These are phyloP conservation scores for Xylariales sp. DNA, from an alignment of 2,329 filamentous ascomycete species.

Conservation along the genomic window DNA sequence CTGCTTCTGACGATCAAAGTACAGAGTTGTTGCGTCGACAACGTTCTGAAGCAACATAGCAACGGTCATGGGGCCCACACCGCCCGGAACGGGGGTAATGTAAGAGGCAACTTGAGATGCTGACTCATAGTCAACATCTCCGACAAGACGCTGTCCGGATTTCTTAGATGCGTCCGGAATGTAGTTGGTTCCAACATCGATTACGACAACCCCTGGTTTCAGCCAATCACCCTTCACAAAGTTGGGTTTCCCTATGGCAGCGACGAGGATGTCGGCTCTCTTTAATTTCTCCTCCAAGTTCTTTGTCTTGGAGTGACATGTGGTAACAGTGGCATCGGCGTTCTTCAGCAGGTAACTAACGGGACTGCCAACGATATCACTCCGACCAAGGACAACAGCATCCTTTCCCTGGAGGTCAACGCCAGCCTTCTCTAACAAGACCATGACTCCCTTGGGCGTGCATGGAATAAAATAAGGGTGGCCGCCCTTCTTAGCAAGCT, in stretches of 20 bases:
- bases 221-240: slow-evolving; percentile 97
- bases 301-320: slow-evolving; percentile 91
- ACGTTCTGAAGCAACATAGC: slow-evolving; percentile 98
- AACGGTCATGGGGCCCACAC: slow-evolving; percentile 98
- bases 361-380: slow-evolving; percentile 96
- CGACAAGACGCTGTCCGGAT: slow-evolving; percentile 90
- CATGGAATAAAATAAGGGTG: slow-evolving; percentile 91
- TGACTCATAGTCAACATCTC: slow-evolving; percentile 92
- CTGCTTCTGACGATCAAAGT: slow-evolving; percentile 85
- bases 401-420: slow-evolving; percentile 89
- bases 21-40: slow-evolving; percentile 82
- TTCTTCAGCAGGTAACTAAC: slow-evolving; percentile 96
- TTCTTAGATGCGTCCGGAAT: slow-evolving; percentile 90
- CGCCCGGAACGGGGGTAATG: slow-evolving; percentile 96
- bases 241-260: slow-evolving; percentile 86
- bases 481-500: slow-evolving; percentile 94
- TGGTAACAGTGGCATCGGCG: slow-evolving; percentile 94
- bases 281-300: slow-evolving; percentile 80
- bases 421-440: slow-evolving; percentile 83
- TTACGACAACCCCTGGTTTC: slow-evolving; percentile 93
- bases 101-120: slow-evolving; percentile 87
- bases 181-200: slow-evolving; percentile 98
- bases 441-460: slow-evolving; percentile 98
- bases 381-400: slow-evolving; percentile 92
- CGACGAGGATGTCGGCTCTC: slow-evolving; percentile 88